Percentiles rank a stretch among this genome's conserved stretches.
Conservation (phyloP, 2,329 filamentous ascomycete species). For the Remersonia thermophila region DNA sequence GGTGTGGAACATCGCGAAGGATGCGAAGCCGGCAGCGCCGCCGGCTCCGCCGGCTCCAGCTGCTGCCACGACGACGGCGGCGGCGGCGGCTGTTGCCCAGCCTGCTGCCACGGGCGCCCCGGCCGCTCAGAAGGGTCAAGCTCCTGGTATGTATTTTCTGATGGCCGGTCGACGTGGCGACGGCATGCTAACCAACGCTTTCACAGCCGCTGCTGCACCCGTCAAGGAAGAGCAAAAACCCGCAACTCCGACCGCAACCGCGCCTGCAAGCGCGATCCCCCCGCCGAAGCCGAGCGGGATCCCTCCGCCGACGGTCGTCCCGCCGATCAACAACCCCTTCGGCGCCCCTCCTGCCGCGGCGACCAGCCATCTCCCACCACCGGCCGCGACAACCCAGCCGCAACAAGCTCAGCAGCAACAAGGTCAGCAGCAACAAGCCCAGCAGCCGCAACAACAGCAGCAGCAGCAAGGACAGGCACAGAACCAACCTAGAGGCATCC, state of each 20-base stretch:
- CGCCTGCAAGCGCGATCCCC: conserved; percentile 5
- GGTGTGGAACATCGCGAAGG: conserved; percentile 74
- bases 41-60: conserved; percentile 2
- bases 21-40: conserved; percentile 32
- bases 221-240: conserved; percentile 8
- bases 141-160: conserved; percentile 9
- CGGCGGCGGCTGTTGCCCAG: background rate
- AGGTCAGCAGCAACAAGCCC: conserved; percentile 2
- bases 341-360: conserved; percentile 4
- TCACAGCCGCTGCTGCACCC: background rate
- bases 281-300: conserved; percentile 11
- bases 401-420: background rate
- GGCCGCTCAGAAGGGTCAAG: conserved; percentile 1
- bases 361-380: conserved; percentile 1
- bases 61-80: conserved; percentile 3
- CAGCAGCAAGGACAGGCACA: conserved; percentile 3
- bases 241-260: conserved; percentile 1
- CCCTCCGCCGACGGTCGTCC: background rate
- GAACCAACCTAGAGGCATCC: conserved; percentile 11
- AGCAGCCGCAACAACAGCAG: conserved; percentile 1
- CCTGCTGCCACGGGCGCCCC: conserved; percentile 1
- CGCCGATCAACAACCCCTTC: conserved; percentile 8
- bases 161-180: background rate
- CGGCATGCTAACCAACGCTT: background rate
- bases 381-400: background rate